These are phyloP conservation scores for Entomophthora muscae DNA, from an alignment of 371 early-diverging fungal genomes.

Conservation along the genomic window DNA sequence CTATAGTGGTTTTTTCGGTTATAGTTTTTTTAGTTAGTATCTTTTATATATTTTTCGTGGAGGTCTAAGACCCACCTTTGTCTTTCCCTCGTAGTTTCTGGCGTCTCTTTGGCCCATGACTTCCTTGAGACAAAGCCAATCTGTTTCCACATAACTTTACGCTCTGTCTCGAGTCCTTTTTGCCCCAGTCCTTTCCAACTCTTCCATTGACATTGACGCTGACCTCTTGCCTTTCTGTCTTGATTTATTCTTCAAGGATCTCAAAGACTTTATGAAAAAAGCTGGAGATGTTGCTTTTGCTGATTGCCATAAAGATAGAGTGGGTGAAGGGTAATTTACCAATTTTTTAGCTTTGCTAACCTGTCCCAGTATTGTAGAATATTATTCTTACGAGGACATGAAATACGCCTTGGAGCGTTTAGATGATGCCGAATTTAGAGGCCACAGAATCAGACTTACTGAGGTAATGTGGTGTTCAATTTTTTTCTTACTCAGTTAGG, in stretches of 20 bases:
- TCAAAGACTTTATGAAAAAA: constrained; percentile 90
- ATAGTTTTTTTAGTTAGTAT: constrained; percentile 8
- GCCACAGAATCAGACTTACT: constrained; percentile 51
- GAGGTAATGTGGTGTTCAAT: constrained; percentile 28
- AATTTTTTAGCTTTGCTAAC: not conserved
- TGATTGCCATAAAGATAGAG: constrained; percentile 60
- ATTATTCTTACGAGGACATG: constrained; percentile 59
- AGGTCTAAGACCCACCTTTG: constrained; percentile 1
- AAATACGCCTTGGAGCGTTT: constrained; percentile 68
- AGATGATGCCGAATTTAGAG: constrained; percentile 73
- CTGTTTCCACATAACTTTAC: not conserved
- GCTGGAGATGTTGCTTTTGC: constrained; percentile 91
- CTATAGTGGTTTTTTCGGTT: constrained; percentile 9
- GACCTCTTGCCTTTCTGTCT: constrained; percentile 3
- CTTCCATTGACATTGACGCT: not conserved
- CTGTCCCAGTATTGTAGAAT: constrained; percentile 87
- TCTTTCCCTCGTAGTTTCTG: not conserved
- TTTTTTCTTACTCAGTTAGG: not conserved
- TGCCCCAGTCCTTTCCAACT: not conserved
- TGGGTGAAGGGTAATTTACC: constrained; percentile 61
- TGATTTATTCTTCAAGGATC: constrained; percentile 44
- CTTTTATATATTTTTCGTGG: not conserved
- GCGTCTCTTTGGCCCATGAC: not conserved
- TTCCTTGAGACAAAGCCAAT: not conserved
- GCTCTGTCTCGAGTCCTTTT: not conserved